These are phyloP conservation scores for Colletotrichum sojae DNA, from an alignment of 2,329 filamentous ascomycete species.

Conservation along the genomic window DNA sequence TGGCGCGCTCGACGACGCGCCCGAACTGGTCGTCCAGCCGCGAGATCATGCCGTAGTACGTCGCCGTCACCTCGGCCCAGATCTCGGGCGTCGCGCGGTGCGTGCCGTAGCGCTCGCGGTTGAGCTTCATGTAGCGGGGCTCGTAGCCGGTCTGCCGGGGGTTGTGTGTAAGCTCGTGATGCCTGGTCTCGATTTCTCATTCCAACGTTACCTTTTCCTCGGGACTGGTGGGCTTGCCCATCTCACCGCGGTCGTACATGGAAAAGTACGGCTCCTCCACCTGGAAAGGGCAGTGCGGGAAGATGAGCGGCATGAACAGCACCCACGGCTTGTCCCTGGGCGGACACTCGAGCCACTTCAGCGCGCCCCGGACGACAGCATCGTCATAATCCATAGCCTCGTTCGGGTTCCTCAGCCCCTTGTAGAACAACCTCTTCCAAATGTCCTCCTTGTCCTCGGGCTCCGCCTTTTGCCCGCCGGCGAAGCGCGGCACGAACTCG, in stretches of 20 bases:
- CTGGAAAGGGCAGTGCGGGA: conserved; percentile 62
- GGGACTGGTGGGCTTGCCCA: conserved; percentile 38
- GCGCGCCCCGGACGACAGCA: conserved; percentile 55
- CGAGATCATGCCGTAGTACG: conserved; percentile 63
- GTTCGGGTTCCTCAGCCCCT: conserved; percentile 53
- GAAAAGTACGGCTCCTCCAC: conserved; percentile 64
- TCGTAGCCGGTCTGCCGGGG: conserved; percentile 56
- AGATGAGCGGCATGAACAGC: conserved; percentile 58
- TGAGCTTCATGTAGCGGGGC: conserved; percentile 57
- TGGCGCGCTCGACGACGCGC: conserved; percentile 51
- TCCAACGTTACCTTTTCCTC: conserved; percentile 25
- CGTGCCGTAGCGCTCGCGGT: conserved; percentile 55
- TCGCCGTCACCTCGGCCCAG: conserved; percentile 60
- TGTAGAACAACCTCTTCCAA: conserved; percentile 58
- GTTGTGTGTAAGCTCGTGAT: not conserved
- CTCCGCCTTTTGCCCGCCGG: conserved; percentile 16
- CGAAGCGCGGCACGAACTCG: conserved; percentile 51
- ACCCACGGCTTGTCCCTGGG: conserved; percentile 58
- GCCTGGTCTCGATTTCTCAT: too few relatives aligned
- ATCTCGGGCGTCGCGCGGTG: conserved; percentile 56
- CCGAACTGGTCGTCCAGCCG: conserved; percentile 63
- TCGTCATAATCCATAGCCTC: conserved; percentile 61
- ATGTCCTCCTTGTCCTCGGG: conserved; percentile 48
- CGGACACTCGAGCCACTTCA: conserved; percentile 60
- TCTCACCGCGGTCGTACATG: conserved; percentile 56